Base-by-base conservation (phyloP, 768 basidiomycete genomes). In the Amanita phalloides region DNA sequence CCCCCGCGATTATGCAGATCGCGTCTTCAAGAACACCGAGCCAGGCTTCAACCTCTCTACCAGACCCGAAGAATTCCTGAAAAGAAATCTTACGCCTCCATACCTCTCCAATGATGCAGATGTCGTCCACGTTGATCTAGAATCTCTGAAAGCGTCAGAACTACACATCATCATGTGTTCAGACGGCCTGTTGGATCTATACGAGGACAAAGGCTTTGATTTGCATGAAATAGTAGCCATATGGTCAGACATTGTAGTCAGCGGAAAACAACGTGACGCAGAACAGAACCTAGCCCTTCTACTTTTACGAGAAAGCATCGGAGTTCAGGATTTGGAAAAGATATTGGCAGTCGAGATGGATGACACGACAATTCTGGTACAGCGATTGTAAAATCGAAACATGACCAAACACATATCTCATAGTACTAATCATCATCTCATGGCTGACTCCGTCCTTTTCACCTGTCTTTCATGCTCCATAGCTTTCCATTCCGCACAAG, bases 401-500 rank as follows among this genome's bases (percentile, higher is more conserved):
- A 49, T 20, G 23, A 7, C 48, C 37, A 49, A 49, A 41, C 13
- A 49, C 8, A 28, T 32, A 0, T 25, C 26, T 28, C 46, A 4
- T 33, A n/a, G n/a, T n/a, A 3, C 45, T 17, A 17, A 17, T 17
- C 17, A 17, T 17, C 11, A 17, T 30, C 9, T 36, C 45, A 72
- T 74, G 70, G 58, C 61, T 25, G 56, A 64, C 36, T 56, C 67
- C 56, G 60, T 60, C 11, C 63, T 90, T 14, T 94, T 86, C 64
- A 91, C 94, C 46, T 99, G 96, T 58, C 71, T 94, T 11, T 89
- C 90, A 56, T 99, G 96, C 67, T 76, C 83, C 2, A 86, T 98
- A 61, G 91, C 87, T 1, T 97, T 96, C 65, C 65, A 74, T 38
- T 76, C 83, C 10, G 81, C 92, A 17, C 83, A 86, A 49, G 86